phyloP scores from a whole-genome alignment of 805 yeast species.

The Hanseniaspora thailandica region DNA sequence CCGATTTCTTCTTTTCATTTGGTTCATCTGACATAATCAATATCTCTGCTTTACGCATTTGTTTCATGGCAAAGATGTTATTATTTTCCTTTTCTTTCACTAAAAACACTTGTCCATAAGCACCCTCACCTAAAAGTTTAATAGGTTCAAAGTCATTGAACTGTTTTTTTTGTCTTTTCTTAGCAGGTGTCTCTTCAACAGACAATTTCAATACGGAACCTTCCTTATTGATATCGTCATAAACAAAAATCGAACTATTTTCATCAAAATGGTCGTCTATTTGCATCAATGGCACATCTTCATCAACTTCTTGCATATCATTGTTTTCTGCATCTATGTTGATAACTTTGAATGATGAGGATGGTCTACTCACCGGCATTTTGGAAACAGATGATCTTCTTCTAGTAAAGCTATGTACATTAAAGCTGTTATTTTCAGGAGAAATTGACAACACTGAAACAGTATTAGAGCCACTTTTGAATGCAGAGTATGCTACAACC shows the following conservation, averaged over 20 bases:
- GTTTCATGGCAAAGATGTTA: slow-evolving; percentile 73
- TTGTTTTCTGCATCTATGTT: background rate
- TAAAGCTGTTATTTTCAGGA: background rate
- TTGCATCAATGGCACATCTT: background rate
- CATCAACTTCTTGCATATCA: background rate
- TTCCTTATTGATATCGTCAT: slow-evolving; percentile 12
- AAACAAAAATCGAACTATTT: background rate
- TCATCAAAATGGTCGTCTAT: background rate
- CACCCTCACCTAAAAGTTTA: slow-evolving; percentile 74
- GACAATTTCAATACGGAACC: slow-evolving; percentile 11
- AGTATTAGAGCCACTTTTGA: background rate
- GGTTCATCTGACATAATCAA: slow-evolving; percentile 34
- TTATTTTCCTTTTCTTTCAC: slow-evolving; percentile 56
- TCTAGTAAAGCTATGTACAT: background rate
- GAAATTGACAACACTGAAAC: slow-evolving; percentile 11
- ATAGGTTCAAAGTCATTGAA: slow-evolving; percentile 57
- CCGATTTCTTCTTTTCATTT: slow-evolving; percentile 17
- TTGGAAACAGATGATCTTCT: slow-evolving; percentile 12
- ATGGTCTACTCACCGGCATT: slow-evolving; percentile 1
- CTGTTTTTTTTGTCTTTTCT: slow-evolving; percentile 16
- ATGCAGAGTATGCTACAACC: slow-evolving; percentile 1
- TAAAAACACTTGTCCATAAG: slow-evolving; percentile 74
- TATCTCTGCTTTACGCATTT: slow-evolving; percentile 69
- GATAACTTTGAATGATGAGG: background rate
- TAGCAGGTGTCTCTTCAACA: background rate